Evolutionary conservation across 441 rosid species (phyloP), one percentile per base, ranked within the genome.

Genomic region (Jatropha podagrica): DNA sequence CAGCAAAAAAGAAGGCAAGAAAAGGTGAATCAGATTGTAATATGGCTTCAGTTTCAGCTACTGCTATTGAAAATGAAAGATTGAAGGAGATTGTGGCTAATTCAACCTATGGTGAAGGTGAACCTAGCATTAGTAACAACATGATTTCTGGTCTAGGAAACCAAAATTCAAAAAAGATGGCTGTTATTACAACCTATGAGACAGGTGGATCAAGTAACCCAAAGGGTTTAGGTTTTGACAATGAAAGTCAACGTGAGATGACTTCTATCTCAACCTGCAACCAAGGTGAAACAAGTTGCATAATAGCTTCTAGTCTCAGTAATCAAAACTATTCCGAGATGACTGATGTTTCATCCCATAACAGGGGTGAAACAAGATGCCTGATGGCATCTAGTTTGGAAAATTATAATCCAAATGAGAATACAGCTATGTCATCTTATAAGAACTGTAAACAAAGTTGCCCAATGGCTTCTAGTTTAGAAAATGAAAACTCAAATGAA

Each of bases 301-400:
- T n/a, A 9, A 18, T 74, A 69, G 74, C 56, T 52, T 76, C 75
- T 64, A 13, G 63, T 76, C 46, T 10, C n/a, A 68, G 68, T 38
- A 54, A 20, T 32, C 51, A 15, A 27, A 5, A 27, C 49, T 40
- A 18, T 27, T 14, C 8, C 26, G 10, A 13, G 18, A 59, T n/a
- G 13, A 20, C 37, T 59, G 7, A 4, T 54, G 59, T 58, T 41
- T 41, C 74, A 71, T 18, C 68, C 8, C 32, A 8, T 11, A 56
- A 56, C 12, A n/a, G n/a, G 3, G 27, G 32, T 20, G 61, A 56
- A 56, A 55, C 26, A 55, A 55, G 42, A 20, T 10, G 23, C 14
- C 26, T 12, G 38, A 20, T 2, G 7, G 42, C 12, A 18, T 15
- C n/a, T 18, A 7, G 7, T 65, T 14, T 37, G 18, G 18, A 41